A percentile compares a stretch with the other conserved stretches of the same genome.
Evolutionary conservation across 352 stramenopile genomes (phyloP).

Genomic region (Globisporangium yorkense): DNA sequence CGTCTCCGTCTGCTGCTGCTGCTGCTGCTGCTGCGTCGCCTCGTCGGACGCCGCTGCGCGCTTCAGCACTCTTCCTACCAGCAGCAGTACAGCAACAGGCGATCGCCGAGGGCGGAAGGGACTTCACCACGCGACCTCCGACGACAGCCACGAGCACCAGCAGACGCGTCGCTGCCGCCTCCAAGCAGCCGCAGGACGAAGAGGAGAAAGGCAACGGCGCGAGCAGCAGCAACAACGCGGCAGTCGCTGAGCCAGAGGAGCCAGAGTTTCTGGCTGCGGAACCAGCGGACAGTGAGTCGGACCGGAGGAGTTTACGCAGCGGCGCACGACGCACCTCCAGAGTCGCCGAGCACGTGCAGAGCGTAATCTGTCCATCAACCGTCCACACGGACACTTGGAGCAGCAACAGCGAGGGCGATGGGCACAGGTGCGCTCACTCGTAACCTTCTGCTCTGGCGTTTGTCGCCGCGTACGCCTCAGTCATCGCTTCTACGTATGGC

Average conservation of each 20-base stretch:
- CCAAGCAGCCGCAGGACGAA: not conserved
- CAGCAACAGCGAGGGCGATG: not conserved
- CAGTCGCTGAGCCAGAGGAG: not conserved
- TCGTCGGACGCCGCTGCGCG: not conserved
- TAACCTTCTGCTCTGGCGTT: not conserved
- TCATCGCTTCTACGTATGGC: no score
- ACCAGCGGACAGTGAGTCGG: not conserved
- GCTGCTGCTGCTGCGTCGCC: not conserved
- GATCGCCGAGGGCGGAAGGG: not conserved
- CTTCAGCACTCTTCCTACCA: not conserved
- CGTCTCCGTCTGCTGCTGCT: not conserved
- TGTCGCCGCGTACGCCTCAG: not conserved
- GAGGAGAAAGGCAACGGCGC: not conserved
- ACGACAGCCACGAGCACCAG: not conserved
- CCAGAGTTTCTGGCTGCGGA: not conserved
- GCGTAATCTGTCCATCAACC: not conserved
- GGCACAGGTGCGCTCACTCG: not conserved
- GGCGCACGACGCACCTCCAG: conserved; percentile 1
- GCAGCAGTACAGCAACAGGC: not conserved
- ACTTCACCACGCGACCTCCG: not conserved
- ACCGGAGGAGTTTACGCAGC: conserved; percentile 1
- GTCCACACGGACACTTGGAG: not conserved
- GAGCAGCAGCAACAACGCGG: not conserved
- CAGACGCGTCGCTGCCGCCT: not conserved
- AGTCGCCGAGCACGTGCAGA: not conserved